Conservation (phyloP, 208 protist species). For the Trypanosoma mega region DNA sequence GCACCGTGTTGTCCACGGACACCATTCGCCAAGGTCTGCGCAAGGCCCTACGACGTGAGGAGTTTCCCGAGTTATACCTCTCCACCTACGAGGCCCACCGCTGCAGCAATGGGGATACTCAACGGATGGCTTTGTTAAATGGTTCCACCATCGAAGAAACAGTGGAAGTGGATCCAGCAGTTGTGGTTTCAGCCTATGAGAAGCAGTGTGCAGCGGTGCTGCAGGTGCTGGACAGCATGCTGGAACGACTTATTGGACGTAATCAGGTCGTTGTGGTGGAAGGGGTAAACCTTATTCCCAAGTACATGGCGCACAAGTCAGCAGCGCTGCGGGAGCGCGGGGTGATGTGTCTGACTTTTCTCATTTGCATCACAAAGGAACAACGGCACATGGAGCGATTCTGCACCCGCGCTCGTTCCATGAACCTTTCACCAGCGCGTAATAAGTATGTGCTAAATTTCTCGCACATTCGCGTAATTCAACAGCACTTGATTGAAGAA, state of each 20-base stretch:
- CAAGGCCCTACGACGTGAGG: conserved; percentile 23
- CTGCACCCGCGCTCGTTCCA: conserved; percentile 85
- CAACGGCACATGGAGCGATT: conserved; percentile 87
- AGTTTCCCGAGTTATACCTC: conserved; percentile 49
- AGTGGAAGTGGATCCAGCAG: conserved; percentile 11
- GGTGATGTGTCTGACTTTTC: conserved; percentile 39
- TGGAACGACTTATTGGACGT: conserved; percentile 31
- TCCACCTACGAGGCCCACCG: conserved; percentile 69
- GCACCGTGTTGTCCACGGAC: conserved; percentile 90
- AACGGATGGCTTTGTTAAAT: too few species aligned
- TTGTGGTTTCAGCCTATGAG: conserved; percentile 32
- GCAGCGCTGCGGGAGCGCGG: conserved; percentile 31
- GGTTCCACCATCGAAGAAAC: neutral
- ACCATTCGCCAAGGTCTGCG: conserved; percentile 88
- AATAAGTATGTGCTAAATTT: conserved; percentile 92
- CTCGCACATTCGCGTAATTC: conserved; percentile 85
- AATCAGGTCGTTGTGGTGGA: conserved; percentile 54
- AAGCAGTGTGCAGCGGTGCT: conserved; percentile 32
- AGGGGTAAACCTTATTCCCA: conserved; percentile 55
- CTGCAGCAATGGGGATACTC: neutral
- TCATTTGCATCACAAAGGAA: conserved; percentile 87
- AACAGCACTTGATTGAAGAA: conserved; percentile 56
- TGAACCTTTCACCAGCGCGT: conserved; percentile 74
- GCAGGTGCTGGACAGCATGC: conserved; percentile 24
- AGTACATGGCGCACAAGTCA: conserved; percentile 35